Conservation (phyloP, 2,329 filamentous ascomycete genomes). For the Epichloe elymi region DNA sequence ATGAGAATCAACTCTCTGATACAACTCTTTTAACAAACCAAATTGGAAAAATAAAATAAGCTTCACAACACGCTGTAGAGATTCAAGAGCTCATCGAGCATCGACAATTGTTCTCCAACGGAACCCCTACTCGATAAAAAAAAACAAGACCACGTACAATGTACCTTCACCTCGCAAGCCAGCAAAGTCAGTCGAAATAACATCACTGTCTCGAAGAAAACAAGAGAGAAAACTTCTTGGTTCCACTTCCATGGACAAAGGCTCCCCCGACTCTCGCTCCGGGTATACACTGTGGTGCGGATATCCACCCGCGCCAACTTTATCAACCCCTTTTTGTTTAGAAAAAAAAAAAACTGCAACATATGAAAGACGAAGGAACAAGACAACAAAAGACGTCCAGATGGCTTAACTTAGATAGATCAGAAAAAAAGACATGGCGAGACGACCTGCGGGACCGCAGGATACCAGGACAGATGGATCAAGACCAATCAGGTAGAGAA, state of each 20-base stretch:
- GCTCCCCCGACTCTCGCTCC: conserved; percentile 7
- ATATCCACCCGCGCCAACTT: not conserved
- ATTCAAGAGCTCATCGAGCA: no score
- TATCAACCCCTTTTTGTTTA: not conserved
- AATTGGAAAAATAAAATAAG: no score
- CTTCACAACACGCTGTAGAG: no score
- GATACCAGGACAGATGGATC: not conserved
- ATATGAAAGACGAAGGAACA: not conserved
- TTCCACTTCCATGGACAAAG: not conserved
- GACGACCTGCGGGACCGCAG: not conserved
- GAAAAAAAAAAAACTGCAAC: not conserved
- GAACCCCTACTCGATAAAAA: no score
- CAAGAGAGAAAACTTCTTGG: not conserved
- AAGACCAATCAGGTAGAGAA: not conserved
- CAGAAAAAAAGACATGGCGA: not conserved
- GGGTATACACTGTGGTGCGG: not conserved
- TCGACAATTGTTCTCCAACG: no score
- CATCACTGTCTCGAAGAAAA: no score
- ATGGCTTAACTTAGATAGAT: not conserved
- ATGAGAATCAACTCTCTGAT: not conserved
- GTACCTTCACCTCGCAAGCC: not conserved
- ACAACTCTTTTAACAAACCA: not conserved
- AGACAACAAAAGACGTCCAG: not conserved
- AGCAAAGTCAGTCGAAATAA: no score
- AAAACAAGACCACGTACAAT: not conserved